Evolutionary conservation across 495 filamentous ascomycete species (phyloP), one percentile per base, ranked within the genome.

Genomic region (Penicillium antarcticum): DNA sequence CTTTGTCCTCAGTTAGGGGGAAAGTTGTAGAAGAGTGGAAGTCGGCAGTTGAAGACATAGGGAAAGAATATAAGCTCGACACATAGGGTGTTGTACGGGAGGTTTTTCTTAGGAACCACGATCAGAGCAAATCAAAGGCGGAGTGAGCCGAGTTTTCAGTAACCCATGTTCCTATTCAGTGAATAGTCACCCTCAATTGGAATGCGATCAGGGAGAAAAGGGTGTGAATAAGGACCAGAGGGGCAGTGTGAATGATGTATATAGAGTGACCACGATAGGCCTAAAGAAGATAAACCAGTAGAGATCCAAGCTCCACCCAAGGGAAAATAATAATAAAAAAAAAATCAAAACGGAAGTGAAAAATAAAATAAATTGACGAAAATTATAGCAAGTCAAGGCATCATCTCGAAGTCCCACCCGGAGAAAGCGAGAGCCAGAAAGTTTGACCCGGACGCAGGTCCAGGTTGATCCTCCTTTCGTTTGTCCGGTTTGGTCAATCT

Each of bases 401-500:
- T 73, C 66, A 69, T 68, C 57, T 63, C 55, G 52, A 52, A 61
- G 64, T 58, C 67, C 61, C 57, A 63, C 62, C 62, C 67, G 67
- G 66, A 68, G 67, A 67, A 65, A 62, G 61, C 48, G 61, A 57
- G 57, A 55, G 58, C 62, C 62, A 68, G 67, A 75, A 57, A 71
- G 67, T 70, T 72, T 68, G 72, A 71, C 53, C 70, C 69, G 67
- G 67, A 73, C 69, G 70, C 70, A 75, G 70, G 72, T 72, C 69
- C 72, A 70, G 71, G 68, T 58, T 70, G 71, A 74, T 73, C 71
- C 69, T 72, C 68, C 68, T 67, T 71, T 68, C 56, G 67, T 70
- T 70, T 70, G 62, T 66, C 64, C 62, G 61, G 60, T 65, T 64
- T 62, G 59, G 64, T 62, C 57, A 41, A 63, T 58, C 60, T 58